Evolutionary conservation across 345 rosid species (phyloP).

Genomic region (Passiflora organensis): DNA sequence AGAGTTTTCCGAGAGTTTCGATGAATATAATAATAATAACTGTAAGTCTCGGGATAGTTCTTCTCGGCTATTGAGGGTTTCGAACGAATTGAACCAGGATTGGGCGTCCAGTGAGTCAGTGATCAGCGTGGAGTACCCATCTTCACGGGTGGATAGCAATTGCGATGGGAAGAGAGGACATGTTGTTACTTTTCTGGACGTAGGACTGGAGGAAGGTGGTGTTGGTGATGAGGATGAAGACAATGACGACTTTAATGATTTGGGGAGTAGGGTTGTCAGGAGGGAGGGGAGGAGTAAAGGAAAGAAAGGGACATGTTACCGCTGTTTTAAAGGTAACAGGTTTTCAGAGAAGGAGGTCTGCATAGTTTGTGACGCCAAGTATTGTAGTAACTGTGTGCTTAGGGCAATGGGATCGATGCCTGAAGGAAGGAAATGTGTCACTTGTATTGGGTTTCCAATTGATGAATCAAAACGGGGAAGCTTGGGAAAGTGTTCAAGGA

Average conservation of each 20-base stretch:
- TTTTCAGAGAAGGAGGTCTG: constrained; percentile 97
- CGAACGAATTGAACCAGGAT: constrained; percentile 50
- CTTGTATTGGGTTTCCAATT: constrained; percentile 79
- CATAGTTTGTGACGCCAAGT: constrained; percentile 91
- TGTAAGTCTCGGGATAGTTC: constrained; percentile 43
- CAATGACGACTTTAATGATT: constrained; percentile 38
- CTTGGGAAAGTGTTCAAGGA: constrained; percentile 88
- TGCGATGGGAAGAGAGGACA: constrained; percentile 47
- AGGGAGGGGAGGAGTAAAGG: constrained; percentile 63
- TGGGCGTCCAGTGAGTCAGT: constrained; percentile 85
- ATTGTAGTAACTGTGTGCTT: constrained; percentile 86
- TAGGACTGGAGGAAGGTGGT: constrained; percentile 9
- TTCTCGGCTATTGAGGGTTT: constrained; percentile 28
- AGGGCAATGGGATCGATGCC: constrained; percentile 99
- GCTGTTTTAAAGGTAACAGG: constrained; percentile 80
- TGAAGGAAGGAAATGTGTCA: constrained; percentile 96
- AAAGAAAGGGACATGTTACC: constrained; percentile 81
- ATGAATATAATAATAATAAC: constrained; percentile 3
- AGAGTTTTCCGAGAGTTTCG: constrained; percentile 60
- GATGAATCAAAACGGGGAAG: constrained; percentile 66
- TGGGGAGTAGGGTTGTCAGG: constrained; percentile 34
- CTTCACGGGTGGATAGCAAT: constrained; percentile 69
- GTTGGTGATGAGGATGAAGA: constrained; percentile 11
- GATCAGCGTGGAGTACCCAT: constrained; percentile 80
- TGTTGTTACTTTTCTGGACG: constrained; percentile 64